Base-by-base conservation (phyloP, 352 stramenopile genomes). In the Globisporangium viniferum region DNA sequence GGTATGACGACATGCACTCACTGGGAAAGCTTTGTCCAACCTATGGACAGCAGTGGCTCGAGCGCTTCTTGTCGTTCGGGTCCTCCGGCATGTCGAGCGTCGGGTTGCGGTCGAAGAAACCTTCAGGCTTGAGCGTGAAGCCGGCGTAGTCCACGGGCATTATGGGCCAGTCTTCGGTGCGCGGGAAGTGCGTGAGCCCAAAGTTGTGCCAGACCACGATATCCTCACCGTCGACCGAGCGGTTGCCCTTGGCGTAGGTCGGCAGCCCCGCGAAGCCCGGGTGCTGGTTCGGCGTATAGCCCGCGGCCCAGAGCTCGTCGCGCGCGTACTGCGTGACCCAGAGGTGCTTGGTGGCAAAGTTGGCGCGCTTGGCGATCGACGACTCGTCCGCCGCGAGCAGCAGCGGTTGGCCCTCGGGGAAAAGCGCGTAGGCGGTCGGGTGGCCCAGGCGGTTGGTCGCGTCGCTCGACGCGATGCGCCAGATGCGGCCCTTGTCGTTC, bases 171-270 rank as follows among this genome's bases (percentile, higher is more conserved):
- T 90, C 84, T 74, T 94, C 87, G 0, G 78, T 72, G 14, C 82
- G 77, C 39, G 86, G 82, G 46, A 93, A 82, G 71, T 94, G 83
- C 27, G 76, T 82, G 4, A 92, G 73, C 0, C 82, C 86, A 65
- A 94, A 94, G 41, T 79, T 80, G 70, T 92, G 82, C 84, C 86
- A 94, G 12, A 92, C 60, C 27, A 94, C 81, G 60, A 94, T 74
- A 64, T 92, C 81, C 60, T 90, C 77, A 35, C 78, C 82, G 53
- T 87, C 70, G 1, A 93, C 67, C 15, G 69, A 73, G 3, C 84
- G 75, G 55, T 95, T 83, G 22, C 48, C 56, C 63, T 80, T 77
- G 10, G 71, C 80, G 76, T 88, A 95, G 5, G 69, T 67, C 0
- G 82, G 81, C 4, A 95, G 66, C 15, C 87, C 87, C 5, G 75